These are phyloP conservation scores for Carex littledalei DNA, from an alignment of 176 grass and related monocot genomes.

Conservation along the genomic window DNA sequence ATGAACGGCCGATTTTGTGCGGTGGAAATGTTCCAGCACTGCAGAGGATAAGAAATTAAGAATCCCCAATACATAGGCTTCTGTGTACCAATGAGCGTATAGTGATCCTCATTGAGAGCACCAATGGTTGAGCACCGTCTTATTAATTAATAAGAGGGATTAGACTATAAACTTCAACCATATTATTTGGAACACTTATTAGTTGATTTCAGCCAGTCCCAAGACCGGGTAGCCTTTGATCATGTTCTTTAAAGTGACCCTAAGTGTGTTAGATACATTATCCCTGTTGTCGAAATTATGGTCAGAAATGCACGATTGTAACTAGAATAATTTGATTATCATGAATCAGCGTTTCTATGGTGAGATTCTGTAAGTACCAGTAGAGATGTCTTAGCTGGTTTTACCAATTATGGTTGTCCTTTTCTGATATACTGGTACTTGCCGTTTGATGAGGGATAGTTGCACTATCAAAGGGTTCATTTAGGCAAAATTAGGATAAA, in stretches of 20 bases:
- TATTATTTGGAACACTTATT: background rate
- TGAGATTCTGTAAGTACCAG: background rate
- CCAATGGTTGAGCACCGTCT: too few relatives aligned
- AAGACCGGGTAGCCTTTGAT: background rate
- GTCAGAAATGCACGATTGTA: conserved; percentile 60
- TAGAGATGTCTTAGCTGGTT: background rate
- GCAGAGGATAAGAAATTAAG: too few relatives aligned
- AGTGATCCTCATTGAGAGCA: too few relatives aligned
- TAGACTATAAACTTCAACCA: background rate
- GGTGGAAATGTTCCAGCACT: too few relatives aligned
- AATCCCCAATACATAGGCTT: too few relatives aligned
- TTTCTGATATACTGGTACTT: background rate
- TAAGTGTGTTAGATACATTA: too few relatives aligned
- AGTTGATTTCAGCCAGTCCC: background rate
- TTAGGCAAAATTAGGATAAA: background rate
- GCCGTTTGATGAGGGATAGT: background rate
- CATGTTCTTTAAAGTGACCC: too few relatives aligned
- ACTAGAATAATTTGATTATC: background rate
- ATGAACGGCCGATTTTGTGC: too few relatives aligned
- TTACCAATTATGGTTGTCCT: background rate
- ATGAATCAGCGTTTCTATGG: background rate
- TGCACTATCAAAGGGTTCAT: background rate
- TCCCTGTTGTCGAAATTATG: too few relatives aligned
- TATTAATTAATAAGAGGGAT: too few relatives aligned
- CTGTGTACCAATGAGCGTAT: too few relatives aligned